Percentiles rank a stretch among this genome's conserved stretches.
phyloP scores from a whole-genome alignment of 2,329 filamentous ascomycete genomes.

The Penicillium sp. region DNA sequence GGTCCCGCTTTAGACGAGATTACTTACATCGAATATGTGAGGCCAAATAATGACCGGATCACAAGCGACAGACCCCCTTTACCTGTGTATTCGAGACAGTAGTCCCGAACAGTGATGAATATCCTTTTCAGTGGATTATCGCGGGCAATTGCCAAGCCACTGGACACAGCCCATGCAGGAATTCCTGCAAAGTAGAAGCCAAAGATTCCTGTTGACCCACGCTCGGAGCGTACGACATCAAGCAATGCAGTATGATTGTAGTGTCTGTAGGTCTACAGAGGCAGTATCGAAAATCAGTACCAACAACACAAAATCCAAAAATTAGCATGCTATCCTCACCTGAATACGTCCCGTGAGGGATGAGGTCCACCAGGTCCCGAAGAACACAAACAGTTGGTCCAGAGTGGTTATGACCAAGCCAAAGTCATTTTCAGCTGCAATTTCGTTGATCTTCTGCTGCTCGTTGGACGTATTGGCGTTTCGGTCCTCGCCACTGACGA shows the following conservation, averaged over 20 bases:
- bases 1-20: neutral
- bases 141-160: constrained; percentile 39
- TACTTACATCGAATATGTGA: constrained; percentile 32
- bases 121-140: constrained; percentile 38
- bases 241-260: constrained; percentile 39
- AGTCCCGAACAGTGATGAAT: constrained; percentile 30
- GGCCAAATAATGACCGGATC: constrained; percentile 28
- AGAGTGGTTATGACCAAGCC: constrained; percentile 42
- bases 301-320: neutral
- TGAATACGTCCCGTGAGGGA: constrained; percentile 40
- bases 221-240: constrained; percentile 39
- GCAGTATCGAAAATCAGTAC: neutral
- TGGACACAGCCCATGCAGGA: constrained; percentile 39
- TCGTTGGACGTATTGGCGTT: constrained; percentile 36
- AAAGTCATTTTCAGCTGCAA: constrained; percentile 45
- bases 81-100: constrained; percentile 22
- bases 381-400: constrained; percentile 42
- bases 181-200: constrained; percentile 45
- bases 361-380: constrained; percentile 44
- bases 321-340: constrained; percentile 25
- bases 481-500: constrained; percentile 44
- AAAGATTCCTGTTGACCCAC: constrained; percentile 31
- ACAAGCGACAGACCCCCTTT: constrained; percentile 27
- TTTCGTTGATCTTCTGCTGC: constrained; percentile 37
- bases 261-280: constrained; percentile 37